Percentiles rank a stretch among this genome's conserved stretches.
These are phyloP conservation scores for Globisporangium rhizosaccharum DNA, from an alignment of 352 stramenopile genomes.

Conservation along the genomic window DNA sequence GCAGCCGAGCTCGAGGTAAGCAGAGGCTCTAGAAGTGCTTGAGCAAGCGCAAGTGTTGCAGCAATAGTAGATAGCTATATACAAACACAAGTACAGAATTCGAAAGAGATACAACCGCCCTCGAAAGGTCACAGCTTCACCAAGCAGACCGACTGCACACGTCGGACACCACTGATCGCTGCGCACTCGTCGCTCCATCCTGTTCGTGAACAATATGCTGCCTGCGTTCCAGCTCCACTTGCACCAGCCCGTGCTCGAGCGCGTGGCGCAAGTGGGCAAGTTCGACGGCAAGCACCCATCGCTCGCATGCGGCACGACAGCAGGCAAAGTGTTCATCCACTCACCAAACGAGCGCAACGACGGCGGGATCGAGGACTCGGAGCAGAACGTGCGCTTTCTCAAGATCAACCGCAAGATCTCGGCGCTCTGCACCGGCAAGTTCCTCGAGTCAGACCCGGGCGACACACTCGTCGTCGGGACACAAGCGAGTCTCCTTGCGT, in stretches of 20 bases:
- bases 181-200: too few species aligned
- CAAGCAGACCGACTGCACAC: too few species aligned
- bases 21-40: too few species aligned
- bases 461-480: slow-evolving; percentile 89
- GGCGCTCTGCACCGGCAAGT: slow-evolving; percentile 67
- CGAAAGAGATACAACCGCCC: too few species aligned
- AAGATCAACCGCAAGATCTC: slow-evolving; percentile 91
- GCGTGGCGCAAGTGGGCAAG: slow-evolving; percentile 66
- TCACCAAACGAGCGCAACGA: slow-evolving; percentile 76
- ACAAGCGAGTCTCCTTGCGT: slow-evolving; percentile 86
- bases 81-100: too few species aligned
- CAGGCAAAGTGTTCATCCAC: slow-evolving; percentile 91
- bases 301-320: slow-evolving; percentile 79
- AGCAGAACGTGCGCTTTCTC: slow-evolving; percentile 77
- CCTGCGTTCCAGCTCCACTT: slow-evolving; percentile 80
- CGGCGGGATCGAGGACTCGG: slow-evolving; percentile 28
- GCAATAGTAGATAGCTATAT: too few species aligned
- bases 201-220: slow-evolving; percentile 31
- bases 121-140: too few species aligned
- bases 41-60: too few species aligned
- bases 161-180: too few species aligned
- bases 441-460: slow-evolving; percentile 40
- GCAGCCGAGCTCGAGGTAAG: too few species aligned
- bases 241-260: slow-evolving; percentile 72
- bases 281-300: slow-evolving; percentile 79